phyloP scores from a whole-genome alignment of 1,139 yeast genomes.

The Wickerhamomyces sp. region DNA sequence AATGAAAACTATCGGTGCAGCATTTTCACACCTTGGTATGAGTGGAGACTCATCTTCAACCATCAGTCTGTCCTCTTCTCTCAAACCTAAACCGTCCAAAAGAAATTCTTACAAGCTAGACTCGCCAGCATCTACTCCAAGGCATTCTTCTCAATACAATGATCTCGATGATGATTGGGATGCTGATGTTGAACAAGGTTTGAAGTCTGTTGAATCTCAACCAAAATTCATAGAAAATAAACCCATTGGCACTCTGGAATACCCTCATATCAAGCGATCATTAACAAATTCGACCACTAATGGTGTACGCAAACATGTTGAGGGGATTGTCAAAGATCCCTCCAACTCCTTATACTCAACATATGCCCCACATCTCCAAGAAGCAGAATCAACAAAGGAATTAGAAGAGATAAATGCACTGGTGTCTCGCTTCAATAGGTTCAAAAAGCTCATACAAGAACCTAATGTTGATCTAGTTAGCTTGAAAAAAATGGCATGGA shows the following conservation, averaged over 20 bases:
- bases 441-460: slow-evolving; percentile 57
- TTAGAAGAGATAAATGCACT: slow-evolving; percentile 54
- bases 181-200: slow-evolving; percentile 63
- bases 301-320: slow-evolving; percentile 30
- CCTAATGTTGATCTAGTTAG: slow-evolving; percentile 63
- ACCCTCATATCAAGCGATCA: slow-evolving; percentile 15
- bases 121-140: slow-evolving; percentile 16
- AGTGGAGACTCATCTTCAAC: slow-evolving; percentile 17
- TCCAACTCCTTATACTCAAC: slow-evolving; percentile 32
- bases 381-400: slow-evolving; percentile 31
- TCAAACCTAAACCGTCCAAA: slow-evolving; percentile 5
- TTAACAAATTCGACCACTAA: slow-evolving; percentile 9
- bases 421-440: slow-evolving; percentile 60
- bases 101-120: slow-evolving; percentile 7
- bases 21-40: slow-evolving; percentile 33
- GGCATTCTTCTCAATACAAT: slow-evolving; percentile 35
- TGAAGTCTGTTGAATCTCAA: slow-evolving; percentile 30
- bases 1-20: slow-evolving; percentile 36
- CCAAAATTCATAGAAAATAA: slow-evolving; percentile 30
- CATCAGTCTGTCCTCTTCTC: slow-evolving; percentile 9
- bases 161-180: slow-evolving; percentile 93
- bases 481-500: slow-evolving; percentile 82
- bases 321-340: slow-evolving; percentile 34
- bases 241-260: slow-evolving; percentile 18
- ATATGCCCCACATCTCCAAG: slow-evolving; percentile 30